Conservation (phyloP, 169 alveolate species). For the Cryptosporidium sp. region DNA sequence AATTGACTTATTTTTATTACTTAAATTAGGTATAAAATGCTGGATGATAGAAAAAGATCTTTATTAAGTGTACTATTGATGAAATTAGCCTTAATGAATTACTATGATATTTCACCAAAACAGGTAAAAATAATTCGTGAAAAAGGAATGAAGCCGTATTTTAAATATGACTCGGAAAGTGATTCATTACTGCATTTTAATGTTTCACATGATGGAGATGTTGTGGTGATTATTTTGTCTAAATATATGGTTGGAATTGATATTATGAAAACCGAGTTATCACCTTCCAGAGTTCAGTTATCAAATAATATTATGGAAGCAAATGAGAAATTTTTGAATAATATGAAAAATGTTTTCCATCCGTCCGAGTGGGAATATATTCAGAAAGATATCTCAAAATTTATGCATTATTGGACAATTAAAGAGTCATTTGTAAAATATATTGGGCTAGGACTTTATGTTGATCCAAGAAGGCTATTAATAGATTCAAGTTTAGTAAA, state of each 20-base stretch:
- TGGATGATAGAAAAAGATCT: slow-evolving; percentile 44
- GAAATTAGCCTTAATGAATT: slow-evolving; percentile 2
- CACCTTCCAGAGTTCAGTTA: slow-evolving; percentile 10
- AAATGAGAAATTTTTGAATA: slow-evolving; percentile 15
- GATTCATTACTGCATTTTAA: slow-evolving; percentile 24
- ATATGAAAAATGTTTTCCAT: slow-evolving; percentile 32
- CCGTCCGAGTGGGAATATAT: slow-evolving; percentile 60
- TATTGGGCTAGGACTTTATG: slow-evolving; percentile 61
- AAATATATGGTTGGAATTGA: slow-evolving; percentile 60
- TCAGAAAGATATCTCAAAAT: slow-evolving; percentile 35
- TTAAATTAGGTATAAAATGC: slow-evolving; percentile 3
- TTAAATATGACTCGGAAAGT: neutral
- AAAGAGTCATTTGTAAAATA: slow-evolving; percentile 75
- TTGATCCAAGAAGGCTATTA: slow-evolving; percentile 64
- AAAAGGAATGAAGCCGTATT: slow-evolving; percentile 38
- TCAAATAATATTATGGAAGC: neutral
- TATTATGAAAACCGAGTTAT: slow-evolving; percentile 46
- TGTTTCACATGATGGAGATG: slow-evolving; percentile 68
- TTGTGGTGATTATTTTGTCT: slow-evolving; percentile 52
- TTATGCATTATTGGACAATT: slow-evolving; percentile 76
- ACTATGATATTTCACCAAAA: slow-evolving; percentile 23
- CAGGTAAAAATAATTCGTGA: slow-evolving; percentile 34
- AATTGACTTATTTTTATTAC: neutral
- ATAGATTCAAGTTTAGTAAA: neutral
- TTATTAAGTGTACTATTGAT: slow-evolving; percentile 27